Evolutionary conservation across 2,329 filamentous ascomycete species (phyloP), one percentile per base, ranked within the genome.

Genomic region (Phialophora expanda): DNA sequence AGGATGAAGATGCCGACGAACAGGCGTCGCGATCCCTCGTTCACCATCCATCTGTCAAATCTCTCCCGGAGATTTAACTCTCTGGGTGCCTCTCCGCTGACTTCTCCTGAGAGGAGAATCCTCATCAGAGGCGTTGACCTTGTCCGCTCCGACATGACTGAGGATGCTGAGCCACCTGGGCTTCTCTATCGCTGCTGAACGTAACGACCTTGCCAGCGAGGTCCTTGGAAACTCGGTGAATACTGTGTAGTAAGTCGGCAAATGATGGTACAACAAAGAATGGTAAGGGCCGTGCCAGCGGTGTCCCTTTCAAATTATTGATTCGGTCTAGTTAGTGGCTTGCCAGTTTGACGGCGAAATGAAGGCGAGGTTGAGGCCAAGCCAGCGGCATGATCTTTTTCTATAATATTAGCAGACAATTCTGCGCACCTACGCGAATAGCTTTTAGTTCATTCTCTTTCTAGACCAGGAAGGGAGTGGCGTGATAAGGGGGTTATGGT

Each of bases 21-120:
- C 87, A 94, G 84, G 86, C 90, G 84, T 76, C 90, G 85, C 76
- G 92, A 93, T 68, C 91, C 91, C 76, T 94, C 91, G 76, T 94
- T 94, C 67, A 94, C 89, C 91, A 94, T 93, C 91, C 91, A 95
- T 71, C 88, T 84, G 77, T 93, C 89, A 75, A 94, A 90, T 76
- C 86, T 89, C 77, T 94, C 90, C 74, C 86, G 85, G 68, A 85
- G 78, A 24, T 86, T 87, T 72, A 94, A 80, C 64, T 88, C 85
- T 75, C 87, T 88, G 71, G 90, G 88, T 73, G 82, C 85, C 75
- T 92, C 89, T 73, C 88, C 88, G 62, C 88, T 91, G 86, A 93
- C 90, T 80, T 93, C 90, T 59, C 91, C 90, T 64, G 91, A 92
- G 76, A 93, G 85, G 75, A 95, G 81, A 89, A 94, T 92, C 70